A percentile compares a stretch with the other conserved stretches of the same genome.
Conservation (phyloP, 2,329 filamentous ascomycete genomes). For the Pseudopyricularia javanii region DNA sequence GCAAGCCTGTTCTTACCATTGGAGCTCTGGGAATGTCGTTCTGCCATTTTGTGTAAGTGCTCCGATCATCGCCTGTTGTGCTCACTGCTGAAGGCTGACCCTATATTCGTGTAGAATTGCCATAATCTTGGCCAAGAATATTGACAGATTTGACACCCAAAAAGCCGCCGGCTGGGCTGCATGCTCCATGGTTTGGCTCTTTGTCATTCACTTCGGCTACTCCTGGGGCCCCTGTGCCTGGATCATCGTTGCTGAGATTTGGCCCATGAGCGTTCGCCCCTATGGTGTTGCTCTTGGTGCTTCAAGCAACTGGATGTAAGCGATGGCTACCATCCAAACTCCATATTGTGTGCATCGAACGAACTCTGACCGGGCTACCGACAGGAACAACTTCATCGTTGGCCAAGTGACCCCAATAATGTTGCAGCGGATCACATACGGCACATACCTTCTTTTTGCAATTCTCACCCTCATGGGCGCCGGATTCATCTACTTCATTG, state of each 20-base stretch:
- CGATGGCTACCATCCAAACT: not conserved
- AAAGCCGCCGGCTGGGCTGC: slow-evolving; percentile 58
- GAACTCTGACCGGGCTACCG: not conserved
- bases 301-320: slow-evolving; percentile 51
- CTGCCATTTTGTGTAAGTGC: slow-evolving; percentile 40
- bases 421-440: slow-evolving; percentile 51
- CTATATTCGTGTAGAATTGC: slow-evolving; percentile 41
- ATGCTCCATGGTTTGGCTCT: slow-evolving; percentile 58
- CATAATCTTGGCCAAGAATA: slow-evolving; percentile 51
- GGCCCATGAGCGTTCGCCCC: slow-evolving; percentile 56
- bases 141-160: slow-evolving; percentile 44
- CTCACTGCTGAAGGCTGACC: too few relatives aligned
- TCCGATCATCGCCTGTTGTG: not conserved
- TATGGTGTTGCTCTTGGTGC: slow-evolving; percentile 61
- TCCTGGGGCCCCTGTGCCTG: slow-evolving; percentile 64
- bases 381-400: slow-evolving; percentile 47
- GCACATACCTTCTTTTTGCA: slow-evolving; percentile 62
- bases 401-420: slow-evolving; percentile 60
- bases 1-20: slow-evolving; percentile 48
- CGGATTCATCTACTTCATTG: slow-evolving; percentile 48
- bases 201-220: slow-evolving; percentile 60
- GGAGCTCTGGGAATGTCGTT: slow-evolving; percentile 59
- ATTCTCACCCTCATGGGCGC: slow-evolving; percentile 50
- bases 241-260: slow-evolving; percentile 66
- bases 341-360: not conserved